Evolutionary conservation across 768 basidiomycete genomes (phyloP).

Genomic region (Kondoa subrosea): DNA sequence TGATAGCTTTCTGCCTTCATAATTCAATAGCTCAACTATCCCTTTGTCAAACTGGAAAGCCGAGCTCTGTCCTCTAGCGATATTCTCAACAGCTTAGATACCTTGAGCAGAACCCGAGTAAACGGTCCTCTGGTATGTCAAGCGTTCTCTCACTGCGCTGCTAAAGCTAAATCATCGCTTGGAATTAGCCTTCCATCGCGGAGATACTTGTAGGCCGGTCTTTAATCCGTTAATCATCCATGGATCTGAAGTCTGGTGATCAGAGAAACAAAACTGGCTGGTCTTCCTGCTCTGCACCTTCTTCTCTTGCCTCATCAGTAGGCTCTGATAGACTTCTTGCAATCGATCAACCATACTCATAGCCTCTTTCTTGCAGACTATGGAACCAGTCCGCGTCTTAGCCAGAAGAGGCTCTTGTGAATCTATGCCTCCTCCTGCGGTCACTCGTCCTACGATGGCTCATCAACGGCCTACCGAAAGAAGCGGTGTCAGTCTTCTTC

Average conservation of each 20-base stretch:
- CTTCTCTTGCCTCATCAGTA: no score
- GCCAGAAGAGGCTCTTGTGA: no score
- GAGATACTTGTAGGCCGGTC: background rate
- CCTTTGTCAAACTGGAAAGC: background rate
- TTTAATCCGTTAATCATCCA: background rate
- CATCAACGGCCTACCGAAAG: background rate
- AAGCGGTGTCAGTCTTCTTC: background rate
- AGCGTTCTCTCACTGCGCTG: background rate
- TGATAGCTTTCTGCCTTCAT: background rate
- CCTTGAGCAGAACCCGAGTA: background rate
- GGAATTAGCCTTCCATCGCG: background rate
- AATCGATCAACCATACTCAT: background rate
- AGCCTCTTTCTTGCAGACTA: background rate
- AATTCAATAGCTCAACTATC: background rate
- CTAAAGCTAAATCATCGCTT: no score
- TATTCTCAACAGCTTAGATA: background rate
- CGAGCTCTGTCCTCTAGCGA: background rate
- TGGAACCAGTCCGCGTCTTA: no score
- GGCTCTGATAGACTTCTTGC: background rate
- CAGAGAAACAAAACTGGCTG: background rate
- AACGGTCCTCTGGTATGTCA: background rate
- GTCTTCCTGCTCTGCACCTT: background rate
- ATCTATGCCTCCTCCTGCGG: no score
- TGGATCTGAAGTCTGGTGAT: background rate
- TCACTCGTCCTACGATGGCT: no score